Base-by-base conservation (phyloP, 2,329 filamentous ascomycete genomes). In the Pestalotiopsis sp. region DNA sequence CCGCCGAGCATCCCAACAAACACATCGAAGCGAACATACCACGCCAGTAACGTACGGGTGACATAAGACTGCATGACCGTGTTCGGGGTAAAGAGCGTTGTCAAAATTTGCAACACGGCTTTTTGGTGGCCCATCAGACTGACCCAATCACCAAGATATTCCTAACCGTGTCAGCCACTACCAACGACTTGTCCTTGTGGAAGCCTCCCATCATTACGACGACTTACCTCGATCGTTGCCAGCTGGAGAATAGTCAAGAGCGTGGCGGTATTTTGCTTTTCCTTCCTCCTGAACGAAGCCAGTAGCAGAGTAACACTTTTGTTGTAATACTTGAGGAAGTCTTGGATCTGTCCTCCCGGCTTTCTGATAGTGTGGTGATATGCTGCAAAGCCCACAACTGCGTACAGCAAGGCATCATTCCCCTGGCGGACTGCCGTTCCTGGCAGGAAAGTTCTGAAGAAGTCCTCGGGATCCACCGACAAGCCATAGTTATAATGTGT, bases 81-180 rank as follows among this genome's bases (percentile, higher is more conserved):
- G 70, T 94, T 84, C 0, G 94, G 92, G 0, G 90, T 94, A 76
- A 94, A 94, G 0, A 98, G 81, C 57, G 91, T 88, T 1, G 86
- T 91, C 59, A 98, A 82, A 73, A 98, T 91, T 70, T 93, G 89
- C 75, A 92, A 89, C 0, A 96, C 96, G 11, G 95, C 96, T 76
- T 92, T 94, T 77, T 98, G 94, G 77, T 98, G 96, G 24, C 94
- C 93, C 80, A 96, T 91, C 17, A 98, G 84, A 74, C 97, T 98
- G 65, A 97, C 89, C 94, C 94, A 98, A 77, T 99, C 96, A 13
- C 96, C 96, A 59, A 98, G 85, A 74, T 94, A 97, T 80, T 98
- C 96, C 94, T 97, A 58, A 64, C 30, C 58, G 62, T 20, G 58
- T 70, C 55, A 75, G 71, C 66, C 66, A 62, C 48, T n/a, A 59